phyloP scores from a whole-genome alignment of 495 filamentous ascomycete species.

The Chaetomidium leptoderma region DNA sequence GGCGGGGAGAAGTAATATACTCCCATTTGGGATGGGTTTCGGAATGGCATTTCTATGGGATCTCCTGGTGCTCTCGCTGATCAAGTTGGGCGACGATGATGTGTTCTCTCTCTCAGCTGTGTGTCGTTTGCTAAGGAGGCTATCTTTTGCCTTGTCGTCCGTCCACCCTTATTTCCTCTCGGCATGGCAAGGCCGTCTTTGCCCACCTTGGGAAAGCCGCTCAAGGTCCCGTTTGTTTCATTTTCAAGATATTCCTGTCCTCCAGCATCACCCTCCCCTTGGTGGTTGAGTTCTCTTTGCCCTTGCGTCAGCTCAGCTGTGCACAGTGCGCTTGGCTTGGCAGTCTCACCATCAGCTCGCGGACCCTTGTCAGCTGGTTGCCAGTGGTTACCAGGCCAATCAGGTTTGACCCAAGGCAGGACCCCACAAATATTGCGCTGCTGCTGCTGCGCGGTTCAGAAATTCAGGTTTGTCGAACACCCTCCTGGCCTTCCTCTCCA shows the following conservation, averaged over 20 bases:
- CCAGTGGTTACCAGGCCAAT: constrained; percentile 22
- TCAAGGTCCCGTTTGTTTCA: neutral
- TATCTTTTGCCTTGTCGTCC: no score
- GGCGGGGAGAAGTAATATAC: constrained; percentile 41
- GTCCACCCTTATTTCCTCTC: no score
- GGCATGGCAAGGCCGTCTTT: no score
- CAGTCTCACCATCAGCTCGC: neutral
- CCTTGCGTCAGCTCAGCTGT: neutral
- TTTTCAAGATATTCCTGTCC: neutral
- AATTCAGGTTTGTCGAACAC: constrained; percentile 14
- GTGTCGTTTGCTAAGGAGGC: no score
- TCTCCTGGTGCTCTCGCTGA: no score
- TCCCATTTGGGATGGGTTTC: neutral
- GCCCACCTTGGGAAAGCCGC: neutral
- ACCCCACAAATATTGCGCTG: constrained; percentile 23
- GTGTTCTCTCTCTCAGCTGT: no score
- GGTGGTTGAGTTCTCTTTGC: neutral
- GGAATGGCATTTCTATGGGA: neutral
- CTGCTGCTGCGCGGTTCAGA: constrained; percentile 12
- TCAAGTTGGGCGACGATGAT: no score
- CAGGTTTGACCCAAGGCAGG: constrained; percentile 5
- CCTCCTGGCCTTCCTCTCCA: constrained; percentile 18
- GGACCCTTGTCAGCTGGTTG: constrained; percentile 27
- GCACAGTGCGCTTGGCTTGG: neutral
- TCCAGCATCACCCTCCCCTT: neutral